A percentile compares a stretch with the other conserved stretches of the same genome.
Evolutionary conservation across 305 asterid species (phyloP).

Genomic region (Solanum aculeatissimum): DNA sequence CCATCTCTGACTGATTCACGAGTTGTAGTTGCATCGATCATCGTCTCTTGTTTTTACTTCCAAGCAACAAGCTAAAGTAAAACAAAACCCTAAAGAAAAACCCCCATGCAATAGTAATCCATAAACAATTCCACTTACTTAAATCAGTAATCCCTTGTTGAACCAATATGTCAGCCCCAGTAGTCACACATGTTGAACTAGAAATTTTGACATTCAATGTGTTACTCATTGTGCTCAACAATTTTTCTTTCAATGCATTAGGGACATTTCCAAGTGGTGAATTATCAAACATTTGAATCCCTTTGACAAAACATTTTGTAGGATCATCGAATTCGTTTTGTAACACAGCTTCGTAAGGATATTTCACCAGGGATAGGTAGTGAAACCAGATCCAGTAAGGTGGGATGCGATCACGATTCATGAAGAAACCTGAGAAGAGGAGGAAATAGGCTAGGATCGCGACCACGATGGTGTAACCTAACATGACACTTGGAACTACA

Average conservation of each 20-base stretch:
- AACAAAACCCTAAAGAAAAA: constrained; percentile 40
- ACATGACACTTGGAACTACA: constrained; percentile 73
- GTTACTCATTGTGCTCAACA: constrained; percentile 23
- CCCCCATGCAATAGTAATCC: constrained; percentile 33
- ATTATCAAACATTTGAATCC: constrained; percentile 33
- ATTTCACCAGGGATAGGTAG: constrained; percentile 57
- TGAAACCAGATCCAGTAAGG: constrained; percentile 88
- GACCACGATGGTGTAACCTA: constrained; percentile 65
- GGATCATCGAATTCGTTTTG: constrained; percentile 32
- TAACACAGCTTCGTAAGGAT: constrained; percentile 44
- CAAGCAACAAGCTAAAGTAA: constrained; percentile 27
- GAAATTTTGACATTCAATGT: constrained; percentile 24
- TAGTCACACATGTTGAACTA: constrained; percentile 24
- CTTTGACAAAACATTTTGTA: constrained; percentile 22
- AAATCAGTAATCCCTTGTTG: constrained; percentile 36
- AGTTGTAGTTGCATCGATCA: background rate
- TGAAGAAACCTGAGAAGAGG: constrained; percentile 76
- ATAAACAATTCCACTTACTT: constrained; percentile 24
- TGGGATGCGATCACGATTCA: constrained; percentile 64
- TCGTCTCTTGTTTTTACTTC: constrained; percentile 41
- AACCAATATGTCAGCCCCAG: constrained; percentile 29
- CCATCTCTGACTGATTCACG: background rate
- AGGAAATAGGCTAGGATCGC: constrained; percentile 65
- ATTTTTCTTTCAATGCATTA: constrained; percentile 12
- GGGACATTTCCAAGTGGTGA: constrained; percentile 26